Evolutionary conservation across 495 filamentous ascomycete species (phyloP).

Genomic region (Penicillium steckii): DNA sequence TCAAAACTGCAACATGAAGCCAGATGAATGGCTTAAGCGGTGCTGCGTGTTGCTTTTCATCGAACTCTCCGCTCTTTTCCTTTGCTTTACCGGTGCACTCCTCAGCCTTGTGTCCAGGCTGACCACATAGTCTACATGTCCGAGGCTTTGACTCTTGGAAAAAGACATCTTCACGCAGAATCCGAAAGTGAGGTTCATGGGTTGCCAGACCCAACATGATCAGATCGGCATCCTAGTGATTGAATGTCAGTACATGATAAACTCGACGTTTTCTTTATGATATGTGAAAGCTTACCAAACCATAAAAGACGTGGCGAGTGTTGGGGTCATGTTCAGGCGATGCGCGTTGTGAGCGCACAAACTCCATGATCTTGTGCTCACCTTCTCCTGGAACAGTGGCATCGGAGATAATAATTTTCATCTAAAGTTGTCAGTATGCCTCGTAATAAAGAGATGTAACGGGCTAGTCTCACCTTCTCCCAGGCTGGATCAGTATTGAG

Average conservation of each 20-base stretch:
- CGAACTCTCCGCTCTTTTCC: conserved; percentile 79
- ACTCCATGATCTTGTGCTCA: conserved; percentile 99
- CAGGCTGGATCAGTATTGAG: conserved; percentile 96
- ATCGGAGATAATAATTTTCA: conserved; percentile 98
- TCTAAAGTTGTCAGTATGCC: conserved; percentile 24
- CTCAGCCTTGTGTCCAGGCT: conserved; percentile 81
- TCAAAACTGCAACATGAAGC: conserved; percentile 88
- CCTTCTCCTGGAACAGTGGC: conserved; percentile 96
- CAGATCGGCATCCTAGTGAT: conserved; percentile 77
- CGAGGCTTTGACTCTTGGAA: conserved; percentile 79
- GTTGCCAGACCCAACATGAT: conserved; percentile 98
- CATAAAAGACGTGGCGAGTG: conserved; percentile 93
- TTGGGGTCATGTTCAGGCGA: conserved; percentile 94
- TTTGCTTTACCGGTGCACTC: conserved; percentile 82
- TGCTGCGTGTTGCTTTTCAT: conserved; percentile 71
- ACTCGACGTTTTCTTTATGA: neutral
- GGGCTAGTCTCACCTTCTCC: conserved; percentile 59
- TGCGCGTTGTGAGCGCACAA: conserved; percentile 87
- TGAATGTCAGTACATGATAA: conserved; percentile 18
- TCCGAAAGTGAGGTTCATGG: conserved; percentile 96
- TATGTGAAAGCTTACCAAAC: conserved; percentile 50
- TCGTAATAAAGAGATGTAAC: neutral
- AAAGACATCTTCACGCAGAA: conserved; percentile 97
- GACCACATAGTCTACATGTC: conserved; percentile 82
- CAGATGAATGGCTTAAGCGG: conserved; percentile 92